These are phyloP conservation scores for Populus ilicifolia DNA, from an alignment of 345 rosid genomes.

Conservation along the genomic window DNA sequence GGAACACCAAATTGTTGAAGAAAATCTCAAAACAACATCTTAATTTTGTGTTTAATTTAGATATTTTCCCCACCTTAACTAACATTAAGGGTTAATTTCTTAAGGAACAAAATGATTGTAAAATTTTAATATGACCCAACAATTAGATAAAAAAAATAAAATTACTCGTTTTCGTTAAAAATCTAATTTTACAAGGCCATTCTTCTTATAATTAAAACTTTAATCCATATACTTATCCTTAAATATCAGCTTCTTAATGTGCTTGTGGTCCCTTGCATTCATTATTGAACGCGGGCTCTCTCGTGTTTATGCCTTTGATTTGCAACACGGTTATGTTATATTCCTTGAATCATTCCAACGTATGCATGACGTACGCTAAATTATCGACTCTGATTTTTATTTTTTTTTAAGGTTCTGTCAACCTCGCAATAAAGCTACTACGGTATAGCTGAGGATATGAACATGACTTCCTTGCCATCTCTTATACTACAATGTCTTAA, in stretches of 20 bases:
- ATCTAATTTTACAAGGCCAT: no score
- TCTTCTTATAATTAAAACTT: no score
- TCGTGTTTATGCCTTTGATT: neutral
- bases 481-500: neutral
- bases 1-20: no score
- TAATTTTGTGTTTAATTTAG: no score
- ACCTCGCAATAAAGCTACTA: conserved; percentile 1
- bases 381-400: neutral
- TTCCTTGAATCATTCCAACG: neutral
- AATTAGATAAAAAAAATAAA: no score
- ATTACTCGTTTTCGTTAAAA: no score
- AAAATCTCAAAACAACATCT: no score
- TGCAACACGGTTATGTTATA: neutral
- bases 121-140: no score
- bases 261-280: neutral
- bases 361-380: neutral
- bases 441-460: neutral
- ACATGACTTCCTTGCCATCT: neutral
- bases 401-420: conserved; percentile 1
- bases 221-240: no score
- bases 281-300: neutral
- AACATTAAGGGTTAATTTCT: no score
- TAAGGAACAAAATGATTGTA: no score
- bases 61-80: no score
- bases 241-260: neutral